Evolutionary conservation across 208 protist species (phyloP), one percentile per base, ranked within the genome.

Genomic region (Vickermania spadyakhi): DNA sequence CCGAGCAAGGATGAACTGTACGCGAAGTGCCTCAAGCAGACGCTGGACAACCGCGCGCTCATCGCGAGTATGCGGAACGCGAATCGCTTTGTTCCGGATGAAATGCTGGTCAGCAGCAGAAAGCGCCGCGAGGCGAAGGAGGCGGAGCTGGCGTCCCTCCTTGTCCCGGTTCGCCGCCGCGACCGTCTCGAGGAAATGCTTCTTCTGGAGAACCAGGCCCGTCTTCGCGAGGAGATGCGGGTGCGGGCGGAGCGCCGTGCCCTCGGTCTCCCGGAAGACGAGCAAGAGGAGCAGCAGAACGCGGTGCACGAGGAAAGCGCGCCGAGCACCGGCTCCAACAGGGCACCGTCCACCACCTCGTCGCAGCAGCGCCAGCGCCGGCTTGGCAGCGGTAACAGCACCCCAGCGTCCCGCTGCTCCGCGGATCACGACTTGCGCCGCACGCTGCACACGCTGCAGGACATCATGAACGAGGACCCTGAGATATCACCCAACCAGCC

Each of bases 141-240:
- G 4, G 64, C 76, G 56, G 79, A 75, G 18, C 31, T 70, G n/a
- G 67, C 76, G 13, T 75, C 81, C 5, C 41, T 78, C 28, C 61
- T 80, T 27, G 79, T 94, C 50, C 84, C 87, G 7, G 62, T 94
- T 64, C 87, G 87, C 22, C 84, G 87, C 58, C 87, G 87, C 49
- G 87, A 94, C 60, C 87, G 82, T 58, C 73, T 94, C 28, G 74
- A 94, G 77, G 84, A 90, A 68, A 75, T 94, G 25, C 73, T 94
- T 18, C 56, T 94, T 55, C 78, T 94, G 58, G 84, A 94, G 62
- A 73, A 89, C 72, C 89, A 90, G 67, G 63, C 72, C 11, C 81
- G 87, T 11, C 66, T 90, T 2, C 61, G 59, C 50, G 70, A 79
- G 62, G 75, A 94, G 68, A 72, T 64, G 13, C 66, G 77, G 11